Evolutionary conservation across 345 rosid genomes (phyloP).

Genomic region (Arabis hirsuta): DNA sequence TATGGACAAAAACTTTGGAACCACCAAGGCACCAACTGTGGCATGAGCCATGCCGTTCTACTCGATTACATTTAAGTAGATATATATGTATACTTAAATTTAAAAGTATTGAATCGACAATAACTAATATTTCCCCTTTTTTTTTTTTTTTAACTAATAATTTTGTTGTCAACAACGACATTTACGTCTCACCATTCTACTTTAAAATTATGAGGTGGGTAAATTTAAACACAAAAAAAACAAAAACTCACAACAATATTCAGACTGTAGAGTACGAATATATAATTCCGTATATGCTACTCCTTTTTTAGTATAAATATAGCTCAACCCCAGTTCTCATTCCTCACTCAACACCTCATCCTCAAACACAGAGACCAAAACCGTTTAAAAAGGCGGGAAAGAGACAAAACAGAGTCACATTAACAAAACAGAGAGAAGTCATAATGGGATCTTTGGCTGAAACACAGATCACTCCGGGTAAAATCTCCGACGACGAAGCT

Average conservation of each 20-base stretch:
- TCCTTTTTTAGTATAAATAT: constrained; percentile 1
- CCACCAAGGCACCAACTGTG: constrained; percentile 18
- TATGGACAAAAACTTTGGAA: neutral
- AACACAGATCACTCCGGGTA: constrained; percentile 64
- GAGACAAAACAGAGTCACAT: neutral
- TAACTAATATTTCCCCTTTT: neutral
- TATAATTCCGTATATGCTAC: neutral
- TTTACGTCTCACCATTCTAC: constrained; percentile 15
- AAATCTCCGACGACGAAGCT: constrained; percentile 69
- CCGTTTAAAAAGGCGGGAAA: constrained; percentile 23
- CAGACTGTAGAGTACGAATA: neutral
- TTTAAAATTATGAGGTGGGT: neutral
- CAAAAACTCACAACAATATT: neutral
- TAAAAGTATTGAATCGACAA: neutral
- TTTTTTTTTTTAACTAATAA: neutral
- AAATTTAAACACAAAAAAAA: neutral
- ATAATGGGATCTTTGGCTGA: constrained; percentile 69
- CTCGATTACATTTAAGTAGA: neutral
- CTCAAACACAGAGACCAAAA: neutral
- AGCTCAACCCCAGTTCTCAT: constrained; percentile 13
- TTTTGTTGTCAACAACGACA: neutral
- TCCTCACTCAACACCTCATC: constrained; percentile 17
- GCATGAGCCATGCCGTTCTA: constrained; percentile 37
- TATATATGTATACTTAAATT: neutral
- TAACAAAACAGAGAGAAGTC: constrained; percentile 5